Evolutionary conservation across 257 asterid species (phyloP).

Genomic region (Nicotiana tomentosiformis): DNA sequence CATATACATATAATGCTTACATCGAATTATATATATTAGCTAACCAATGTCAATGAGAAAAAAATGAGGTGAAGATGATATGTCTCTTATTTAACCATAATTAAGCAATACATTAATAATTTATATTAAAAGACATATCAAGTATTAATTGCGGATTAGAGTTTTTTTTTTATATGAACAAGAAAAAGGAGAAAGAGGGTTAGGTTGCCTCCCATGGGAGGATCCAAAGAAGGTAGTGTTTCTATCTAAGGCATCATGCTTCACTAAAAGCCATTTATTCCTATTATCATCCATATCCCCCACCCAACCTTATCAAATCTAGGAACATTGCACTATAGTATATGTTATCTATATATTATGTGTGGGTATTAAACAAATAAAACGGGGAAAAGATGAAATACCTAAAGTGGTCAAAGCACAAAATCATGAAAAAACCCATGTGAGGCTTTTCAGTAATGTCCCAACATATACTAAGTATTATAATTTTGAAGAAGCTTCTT

Average conservation of each 20-base stretch:
- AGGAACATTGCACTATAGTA: conserved; percentile 22
- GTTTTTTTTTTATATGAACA: too few relatives aligned
- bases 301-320: conserved; percentile 29
- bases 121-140: too few relatives aligned
- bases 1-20: too few relatives aligned
- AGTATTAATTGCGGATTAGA: too few relatives aligned
- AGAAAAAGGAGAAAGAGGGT: conserved; percentile 1
- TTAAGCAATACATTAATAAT: too few relatives aligned
- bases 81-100: too few relatives aligned
- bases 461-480: conserved; percentile 16
- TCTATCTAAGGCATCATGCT: conserved; percentile 57
- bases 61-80: too few relatives aligned
- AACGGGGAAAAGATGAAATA: background rate
- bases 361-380: background rate
- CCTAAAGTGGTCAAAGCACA: conserved; percentile 35
- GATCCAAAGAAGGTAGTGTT: conserved; percentile 37
- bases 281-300: conserved; percentile 38
- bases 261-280: conserved; percentile 53
- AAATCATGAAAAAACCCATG: conserved; percentile 35
- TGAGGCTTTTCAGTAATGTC: conserved; percentile 37
- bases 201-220: conserved; percentile 63
- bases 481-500: background rate
- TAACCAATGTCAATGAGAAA: too few relatives aligned
- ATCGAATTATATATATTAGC: too few relatives aligned
- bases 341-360: background rate